Percentiles rank a stretch among this genome's conserved stretches.
Conservation (phyloP, 352 stramenopile genomes). For the Phytophthora sp. region DNA sequence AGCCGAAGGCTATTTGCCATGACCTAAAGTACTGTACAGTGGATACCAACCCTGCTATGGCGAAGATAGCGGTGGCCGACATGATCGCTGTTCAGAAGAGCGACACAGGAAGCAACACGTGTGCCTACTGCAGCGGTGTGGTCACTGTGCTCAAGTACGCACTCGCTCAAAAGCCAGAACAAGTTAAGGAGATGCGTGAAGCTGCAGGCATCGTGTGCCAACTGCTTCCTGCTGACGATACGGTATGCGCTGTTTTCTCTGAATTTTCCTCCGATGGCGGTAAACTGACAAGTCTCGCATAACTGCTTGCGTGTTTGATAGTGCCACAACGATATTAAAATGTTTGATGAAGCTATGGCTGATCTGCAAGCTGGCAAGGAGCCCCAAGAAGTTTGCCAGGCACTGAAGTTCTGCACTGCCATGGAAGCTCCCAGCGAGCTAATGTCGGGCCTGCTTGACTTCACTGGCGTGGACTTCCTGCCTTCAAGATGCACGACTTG, state of each 20-base stretch:
- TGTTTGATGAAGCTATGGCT: constrained; percentile 63
- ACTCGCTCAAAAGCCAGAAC: constrained; percentile 58
- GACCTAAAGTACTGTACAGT: constrained; percentile 66
- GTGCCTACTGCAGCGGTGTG: constrained; percentile 67
- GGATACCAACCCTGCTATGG: constrained; percentile 25
- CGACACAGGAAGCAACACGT: constrained; percentile 43
- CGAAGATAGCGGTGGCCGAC: constrained; percentile 21
- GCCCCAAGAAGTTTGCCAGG: constrained; percentile 63
- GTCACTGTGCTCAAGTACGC: constrained; percentile 70
- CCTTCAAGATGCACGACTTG: constrained; percentile 58
- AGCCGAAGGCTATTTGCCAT: constrained; percentile 64
- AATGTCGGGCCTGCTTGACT: constrained; percentile 45
- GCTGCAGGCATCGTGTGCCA: constrained; percentile 69
- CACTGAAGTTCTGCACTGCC: constrained; percentile 55
- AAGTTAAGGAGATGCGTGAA: constrained; percentile 68
- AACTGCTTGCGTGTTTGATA: constrained; percentile 22
- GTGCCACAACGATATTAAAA: constrained; percentile 72
- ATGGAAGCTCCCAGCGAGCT: constrained; percentile 22
- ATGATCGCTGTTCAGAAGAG: constrained; percentile 14
- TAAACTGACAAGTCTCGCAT: not conserved
- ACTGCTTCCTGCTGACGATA: constrained; percentile 66
- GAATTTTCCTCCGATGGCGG: not conserved
- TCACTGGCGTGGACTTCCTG: constrained; percentile 47
- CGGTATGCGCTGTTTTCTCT: constrained; percentile 36
- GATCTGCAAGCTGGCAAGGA: constrained; percentile 62